phyloP scores from a whole-genome alignment of 352 stramenopile species.

The Halophytophthora batemanensis region DNA sequence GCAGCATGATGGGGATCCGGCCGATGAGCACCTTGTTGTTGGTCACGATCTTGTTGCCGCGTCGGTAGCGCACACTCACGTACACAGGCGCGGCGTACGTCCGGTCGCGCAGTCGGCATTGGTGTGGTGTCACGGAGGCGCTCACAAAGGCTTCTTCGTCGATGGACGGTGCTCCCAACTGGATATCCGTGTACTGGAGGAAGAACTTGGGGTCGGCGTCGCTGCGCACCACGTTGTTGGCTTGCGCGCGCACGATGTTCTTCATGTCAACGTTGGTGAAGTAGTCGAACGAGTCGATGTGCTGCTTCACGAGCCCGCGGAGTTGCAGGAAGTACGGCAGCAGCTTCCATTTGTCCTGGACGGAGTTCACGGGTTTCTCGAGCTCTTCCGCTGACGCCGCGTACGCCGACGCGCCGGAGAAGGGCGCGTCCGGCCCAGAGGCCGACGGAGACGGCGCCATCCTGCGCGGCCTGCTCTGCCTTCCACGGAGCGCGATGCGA shows the following conservation, averaged over 20 bases:
- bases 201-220: constrained; percentile 99
- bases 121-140: constrained; percentile 93
- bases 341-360: constrained; percentile 98
- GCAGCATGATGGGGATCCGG: constrained; percentile 98
- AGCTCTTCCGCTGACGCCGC: constrained; percentile 52
- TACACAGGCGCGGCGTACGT: constrained; percentile 99
- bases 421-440: not conserved
- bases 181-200: constrained; percentile 98
- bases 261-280: constrained; percentile 99
- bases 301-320: constrained; percentile 93
- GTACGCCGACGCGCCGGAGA: constrained; percentile 3
- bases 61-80: constrained; percentile 98
- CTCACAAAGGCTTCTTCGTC: constrained; percentile 96
- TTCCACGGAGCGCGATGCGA: constrained; percentile 16
- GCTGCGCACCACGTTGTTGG: constrained; percentile 88
- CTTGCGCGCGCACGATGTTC: constrained; percentile 96
- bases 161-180: constrained; percentile 95
- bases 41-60: constrained; percentile 97
- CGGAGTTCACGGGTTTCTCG: constrained; percentile 65
- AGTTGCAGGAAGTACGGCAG: constrained; percentile 97
- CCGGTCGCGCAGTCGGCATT: constrained; percentile 98
- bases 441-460: constrained; percentile 35
- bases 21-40: constrained; percentile 97
- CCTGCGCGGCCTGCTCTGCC: not conserved
- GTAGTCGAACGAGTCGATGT: constrained; percentile 99